Evolutionary conservation across 179 eudicot species (phyloP).

Genomic region (Vitellaria paradoxa): DNA sequence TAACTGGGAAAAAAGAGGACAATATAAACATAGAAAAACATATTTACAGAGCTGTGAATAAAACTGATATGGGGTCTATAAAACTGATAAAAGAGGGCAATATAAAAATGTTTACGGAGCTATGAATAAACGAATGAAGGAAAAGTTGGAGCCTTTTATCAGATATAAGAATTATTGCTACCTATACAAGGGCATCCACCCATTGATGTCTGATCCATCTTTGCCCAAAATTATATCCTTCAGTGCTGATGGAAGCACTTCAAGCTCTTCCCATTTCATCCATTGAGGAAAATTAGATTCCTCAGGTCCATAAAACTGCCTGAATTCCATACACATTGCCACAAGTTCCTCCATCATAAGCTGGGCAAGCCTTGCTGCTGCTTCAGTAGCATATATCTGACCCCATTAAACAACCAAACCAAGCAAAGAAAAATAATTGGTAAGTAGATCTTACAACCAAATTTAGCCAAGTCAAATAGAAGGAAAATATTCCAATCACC

Average conservation of each 20-base stretch:
- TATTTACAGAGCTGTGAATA: too few relatives aligned
- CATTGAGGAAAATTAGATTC: constrained; percentile 46
- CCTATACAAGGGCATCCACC: constrained; percentile 83
- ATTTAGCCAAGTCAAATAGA: neutral
- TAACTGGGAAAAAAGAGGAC: neutral
- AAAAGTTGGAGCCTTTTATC: neutral
- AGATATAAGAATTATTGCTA: constrained; percentile 17
- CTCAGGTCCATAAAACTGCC: constrained; percentile 75
- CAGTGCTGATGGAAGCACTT: constrained; percentile 48
- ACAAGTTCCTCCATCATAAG: constrained; percentile 90
- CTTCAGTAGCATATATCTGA: constrained; percentile 88
- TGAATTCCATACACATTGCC: constrained; percentile 65
- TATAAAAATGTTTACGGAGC: constrained; percentile 2
- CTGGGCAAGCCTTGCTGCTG: constrained; percentile 64
- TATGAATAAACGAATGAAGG: neutral
- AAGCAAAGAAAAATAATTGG: neutral
- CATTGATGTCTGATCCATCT: constrained; percentile 57
- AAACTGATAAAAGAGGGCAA: neutral
- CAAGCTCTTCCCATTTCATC: constrained; percentile 81
- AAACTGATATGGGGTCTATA: neutral
- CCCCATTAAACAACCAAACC: constrained; percentile 12
- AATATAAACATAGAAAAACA: too few relatives aligned
- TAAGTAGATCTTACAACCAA: neutral
- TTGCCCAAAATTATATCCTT: constrained; percentile 51
- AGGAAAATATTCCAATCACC: constrained; percentile 29